Base-by-base conservation (phyloP, 495 filamentous ascomycete genomes). In the Xylaria scruposa region DNA sequence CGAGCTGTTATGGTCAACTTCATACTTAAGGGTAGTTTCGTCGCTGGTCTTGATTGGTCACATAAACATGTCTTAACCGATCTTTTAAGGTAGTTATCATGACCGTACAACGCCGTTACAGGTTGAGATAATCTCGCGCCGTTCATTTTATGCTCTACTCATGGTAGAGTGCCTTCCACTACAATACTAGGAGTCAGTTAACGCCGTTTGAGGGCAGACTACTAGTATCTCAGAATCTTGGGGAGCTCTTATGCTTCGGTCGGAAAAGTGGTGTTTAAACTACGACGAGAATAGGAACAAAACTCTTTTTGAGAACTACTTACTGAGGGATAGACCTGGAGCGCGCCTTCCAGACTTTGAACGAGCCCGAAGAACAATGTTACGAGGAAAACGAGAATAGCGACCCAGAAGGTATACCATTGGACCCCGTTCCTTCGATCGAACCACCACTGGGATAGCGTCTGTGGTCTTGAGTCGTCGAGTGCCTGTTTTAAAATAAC, bases 321-420 rank as follows among this genome's bases (percentile, higher is more conserved):
- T 21, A 63, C 60, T 33, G 56, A 29, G 12, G 42, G 31, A 62
- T 81, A 88, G 4, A 85, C 81, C 65, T 88, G 85, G 46, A 87
- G 63, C 0, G 78, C 84, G 3, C 84, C 83, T 62, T 85, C 84
- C 46, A 87, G 67, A 40, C 77, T 81, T 74, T 89, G 85, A 3
- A 88, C 74, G 8, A 89, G 21, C 0, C 86, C 86, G 72, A 89
- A 86, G 56, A 89, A 81, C 2, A 86, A 62, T 2, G 85, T 88
- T 58, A 89, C 73, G 1, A 80, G 49, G 4, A 87, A 75, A 1
- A 85, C 83, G 19, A 83, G 49, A 4, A 85, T 78, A 1, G 86
- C 87, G 12, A 87, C 80, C 87, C 87, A 89, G 56, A 88, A 86
- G 9, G 85, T 85, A 67, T 86, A 88, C 84, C 85, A 89, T 73